Evolutionary conservation across 129 eudicot genomes (phyloP).

Genomic region (Arctium lappa): DNA sequence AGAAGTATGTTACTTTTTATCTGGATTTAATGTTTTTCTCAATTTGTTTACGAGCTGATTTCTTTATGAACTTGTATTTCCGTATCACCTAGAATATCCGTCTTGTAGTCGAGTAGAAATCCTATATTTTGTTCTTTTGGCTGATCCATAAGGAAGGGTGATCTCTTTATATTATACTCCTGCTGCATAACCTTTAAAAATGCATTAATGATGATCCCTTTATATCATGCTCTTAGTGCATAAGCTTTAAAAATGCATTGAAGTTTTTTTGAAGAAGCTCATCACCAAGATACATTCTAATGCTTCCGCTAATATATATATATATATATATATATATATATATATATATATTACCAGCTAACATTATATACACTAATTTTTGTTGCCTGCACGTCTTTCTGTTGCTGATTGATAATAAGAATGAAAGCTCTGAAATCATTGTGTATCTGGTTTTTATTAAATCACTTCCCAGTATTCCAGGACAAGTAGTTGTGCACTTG

Average conservation of each 20-base stretch:
- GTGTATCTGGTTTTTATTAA: neutral
- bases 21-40: neutral
- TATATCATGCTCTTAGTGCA: too few species aligned
- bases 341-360: neutral
- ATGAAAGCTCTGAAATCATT: neutral
- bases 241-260: too few species aligned
- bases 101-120: too few species aligned
- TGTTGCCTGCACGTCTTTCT: too few species aligned
- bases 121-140: neutral
- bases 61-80: too few species aligned
- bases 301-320: neutral
- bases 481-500: too few species aligned
- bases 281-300: neutral
- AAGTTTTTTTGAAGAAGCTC: neutral
- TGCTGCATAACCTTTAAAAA: neutral
- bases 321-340: too few species aligned
- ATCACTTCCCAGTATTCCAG: too few species aligned
- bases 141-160: neutral
- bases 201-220: neutral
- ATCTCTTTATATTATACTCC: neutral
- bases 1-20: slow-evolving; percentile 48
- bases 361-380: neutral
- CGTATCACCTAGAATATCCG: neutral
- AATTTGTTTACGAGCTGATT: neutral
- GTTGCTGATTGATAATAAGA: neutral